Evolutionary conservation across 116 monocot genomes (phyloP), one percentile per base, ranked within the genome.

Genomic region (Iris pallida): DNA sequence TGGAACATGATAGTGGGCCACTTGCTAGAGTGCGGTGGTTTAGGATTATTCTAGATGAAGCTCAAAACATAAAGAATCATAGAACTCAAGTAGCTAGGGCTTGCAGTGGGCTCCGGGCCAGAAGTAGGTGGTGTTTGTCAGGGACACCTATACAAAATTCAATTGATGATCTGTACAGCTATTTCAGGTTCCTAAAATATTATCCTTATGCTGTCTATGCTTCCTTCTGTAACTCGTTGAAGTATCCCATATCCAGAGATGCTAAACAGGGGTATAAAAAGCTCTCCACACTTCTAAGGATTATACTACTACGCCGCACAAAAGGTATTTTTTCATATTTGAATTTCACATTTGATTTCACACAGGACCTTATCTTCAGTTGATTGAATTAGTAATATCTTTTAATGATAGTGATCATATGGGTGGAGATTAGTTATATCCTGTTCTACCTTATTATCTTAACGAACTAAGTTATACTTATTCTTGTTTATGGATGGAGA

Each of bases 61-160:
- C 95, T 61, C 95, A 95, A 63, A 89, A 84, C 15, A 95, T 95
- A 69, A 95, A 95, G 71, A 91, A 91, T 77, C 76, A 84, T 59
- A 79, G 89, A 74, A 95, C 95, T 71, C 88, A 95, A 66, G 91
- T 91, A 13, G 89, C 95, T 73, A 95, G 82, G 81, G 91, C 91
- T 49, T 95, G 95, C 47, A 88, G 85, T 75, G 86, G 89, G 45
- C 80, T 95, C 71, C 69, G 91, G 58, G 95, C 95, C 47, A 91
- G 91, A 78, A 84, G 82, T 73, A 91, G 95, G 63, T 95, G 95
- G 95, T 95, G 95, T 44, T 84, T 95, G 40, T 95, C 95, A 63
- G 95, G 95, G 61, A 95, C 95, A 15, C 95, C 95, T 48, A 83
- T 95, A 74, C 95, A 95, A 57, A 95, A 95, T 86, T 55, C 91